Base-by-base conservation (phyloP, 148 eudicot species). In the Pharnaceum exiguum region DNA sequence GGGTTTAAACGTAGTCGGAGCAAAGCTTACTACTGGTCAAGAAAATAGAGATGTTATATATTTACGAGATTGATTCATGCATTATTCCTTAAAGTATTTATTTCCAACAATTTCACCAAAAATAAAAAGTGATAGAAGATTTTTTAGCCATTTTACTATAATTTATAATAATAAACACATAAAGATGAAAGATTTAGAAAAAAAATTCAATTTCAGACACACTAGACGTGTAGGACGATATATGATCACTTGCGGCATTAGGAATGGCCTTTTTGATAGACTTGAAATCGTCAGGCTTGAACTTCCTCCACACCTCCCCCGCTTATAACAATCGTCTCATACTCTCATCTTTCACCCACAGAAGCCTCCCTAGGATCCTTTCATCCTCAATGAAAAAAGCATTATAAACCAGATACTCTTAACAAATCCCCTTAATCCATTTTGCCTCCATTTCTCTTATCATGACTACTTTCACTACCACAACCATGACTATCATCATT, bases 231-330 rank as follows among this genome's bases (percentile, higher is more conserved):
- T 12, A 6, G 38, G 12, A 35, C 38, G 12, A 54, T 28, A 26
- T 33, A 36, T 47, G 7, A 47, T 7, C 10, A 69, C 79, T 75
- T 74, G 85, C 96, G 57, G 79, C 91, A 32, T 48, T 60, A 23
- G 75, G 51, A 13, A 86, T 77, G 23, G 74, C 66, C 18, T 55
- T 56, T 62, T 83, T 86, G 59, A 89, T 79, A 10, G 45, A 39
- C 74, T 83, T 89, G 81, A 89, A 83, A 9, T 89, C 94, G 0
- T 77, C 75, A 43, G 86, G 54, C 49, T 38, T 26, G 51, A 89
- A 83, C 79, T 64, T 89, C 94, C 48, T 85, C 90, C 24, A 90
- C 90, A 5, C 60, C 78, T 3, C 97, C 97, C 2, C 97, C 97
- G 36, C 82, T 73, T 15, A 89, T 58, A 62, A 75, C 75, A 51